These are phyloP conservation scores for Nakaseomyces delphensis DNA, from an alignment of 1,139 yeast genomes.

Conservation along the genomic window DNA sequence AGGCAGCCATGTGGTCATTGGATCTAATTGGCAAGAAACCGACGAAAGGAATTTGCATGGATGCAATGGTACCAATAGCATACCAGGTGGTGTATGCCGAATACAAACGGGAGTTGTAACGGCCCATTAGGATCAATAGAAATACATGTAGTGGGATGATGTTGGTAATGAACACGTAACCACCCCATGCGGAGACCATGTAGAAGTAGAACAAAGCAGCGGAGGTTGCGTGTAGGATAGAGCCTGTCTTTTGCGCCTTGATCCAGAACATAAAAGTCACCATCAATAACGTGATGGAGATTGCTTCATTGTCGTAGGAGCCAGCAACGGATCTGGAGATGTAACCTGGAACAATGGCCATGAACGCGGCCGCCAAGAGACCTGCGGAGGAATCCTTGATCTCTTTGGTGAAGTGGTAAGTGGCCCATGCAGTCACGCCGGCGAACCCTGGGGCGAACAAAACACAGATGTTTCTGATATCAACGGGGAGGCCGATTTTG, in stretches of 20 bases:
- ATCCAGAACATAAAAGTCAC: constrained; percentile 95
- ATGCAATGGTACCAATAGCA: constrained; percentile 88
- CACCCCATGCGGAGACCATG: constrained; percentile 99
- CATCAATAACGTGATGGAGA: constrained; percentile 93
- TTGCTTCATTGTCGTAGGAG: constrained; percentile 97
- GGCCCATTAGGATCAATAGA: constrained; percentile 86
- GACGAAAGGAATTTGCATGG: constrained; percentile 98
- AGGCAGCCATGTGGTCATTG: constrained; percentile 96
- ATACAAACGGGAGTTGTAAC: constrained; percentile 75
- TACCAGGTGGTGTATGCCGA: constrained; percentile 96
- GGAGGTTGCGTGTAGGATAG: constrained; percentile 72
- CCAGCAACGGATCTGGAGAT: constrained; percentile 98
- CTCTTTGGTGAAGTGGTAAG: constrained; percentile 84
- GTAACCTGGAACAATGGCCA: constrained; percentile 98
- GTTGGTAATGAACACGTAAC: constrained; percentile 96
- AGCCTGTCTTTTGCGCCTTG: constrained; percentile 84
- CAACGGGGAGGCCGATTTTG: constrained; percentile 70
- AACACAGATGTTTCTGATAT: constrained; percentile 93
- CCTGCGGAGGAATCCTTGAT: constrained; percentile 90
- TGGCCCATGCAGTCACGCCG: constrained; percentile 84
- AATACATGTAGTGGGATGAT: constrained; percentile 94
- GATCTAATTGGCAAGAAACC: constrained; percentile 95
- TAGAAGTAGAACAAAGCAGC: constrained; percentile 89
- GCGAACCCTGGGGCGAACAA: constrained; percentile 94
- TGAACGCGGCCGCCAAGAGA: constrained; percentile 81